Evolutionary conservation across 129 eudicot species (phyloP).

Genomic region (Smallanthus sonchifolius): DNA sequence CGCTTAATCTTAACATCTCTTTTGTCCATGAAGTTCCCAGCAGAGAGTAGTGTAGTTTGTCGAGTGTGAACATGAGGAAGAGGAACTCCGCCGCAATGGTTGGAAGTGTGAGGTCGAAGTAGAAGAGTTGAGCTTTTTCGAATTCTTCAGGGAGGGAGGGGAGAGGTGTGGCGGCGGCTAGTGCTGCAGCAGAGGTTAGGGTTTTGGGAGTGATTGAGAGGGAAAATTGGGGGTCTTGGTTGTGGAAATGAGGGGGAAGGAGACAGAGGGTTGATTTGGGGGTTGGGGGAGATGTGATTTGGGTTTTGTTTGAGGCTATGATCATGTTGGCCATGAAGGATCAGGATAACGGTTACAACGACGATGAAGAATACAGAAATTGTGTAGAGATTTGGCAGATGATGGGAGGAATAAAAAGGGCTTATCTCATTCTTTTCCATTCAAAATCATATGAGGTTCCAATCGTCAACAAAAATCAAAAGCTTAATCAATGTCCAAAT

Average conservation of each 20-base stretch:
- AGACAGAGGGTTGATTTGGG: constrained; percentile 17
- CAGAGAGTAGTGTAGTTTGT: constrained; percentile 79
- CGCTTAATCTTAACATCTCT: constrained; percentile 64
- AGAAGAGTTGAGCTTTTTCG: constrained; percentile 86
- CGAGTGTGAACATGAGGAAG: constrained; percentile 76
- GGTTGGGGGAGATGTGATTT: constrained; percentile 43
- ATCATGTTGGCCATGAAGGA: constrained; percentile 63
- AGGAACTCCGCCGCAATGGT: constrained; percentile 71
- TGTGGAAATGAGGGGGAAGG: constrained; percentile 22
- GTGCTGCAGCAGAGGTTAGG: constrained; percentile 25
- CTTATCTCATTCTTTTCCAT: constrained; percentile 59
- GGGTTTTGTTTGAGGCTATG: constrained; percentile 74
- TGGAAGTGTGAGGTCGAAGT: constrained; percentile 89
- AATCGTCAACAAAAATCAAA: constrained; percentile 6
- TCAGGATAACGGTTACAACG: not conserved
- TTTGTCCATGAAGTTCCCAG: constrained; percentile 75
- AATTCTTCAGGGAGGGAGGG: constrained; percentile 81
- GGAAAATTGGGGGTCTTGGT: constrained; percentile 14
- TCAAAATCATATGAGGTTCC: constrained; percentile 45
- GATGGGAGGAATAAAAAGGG: constrained; percentile 3
- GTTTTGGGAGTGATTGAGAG: constrained; percentile 44
- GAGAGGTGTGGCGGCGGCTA: constrained; percentile 46
- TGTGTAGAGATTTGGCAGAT: constrained; percentile 1
- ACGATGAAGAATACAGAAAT: constrained; percentile 6
- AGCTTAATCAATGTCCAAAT: constrained; percentile 1